Base-by-base conservation (phyloP, 139 green algal species). In the Edaphochlamys debaryana region DNA sequence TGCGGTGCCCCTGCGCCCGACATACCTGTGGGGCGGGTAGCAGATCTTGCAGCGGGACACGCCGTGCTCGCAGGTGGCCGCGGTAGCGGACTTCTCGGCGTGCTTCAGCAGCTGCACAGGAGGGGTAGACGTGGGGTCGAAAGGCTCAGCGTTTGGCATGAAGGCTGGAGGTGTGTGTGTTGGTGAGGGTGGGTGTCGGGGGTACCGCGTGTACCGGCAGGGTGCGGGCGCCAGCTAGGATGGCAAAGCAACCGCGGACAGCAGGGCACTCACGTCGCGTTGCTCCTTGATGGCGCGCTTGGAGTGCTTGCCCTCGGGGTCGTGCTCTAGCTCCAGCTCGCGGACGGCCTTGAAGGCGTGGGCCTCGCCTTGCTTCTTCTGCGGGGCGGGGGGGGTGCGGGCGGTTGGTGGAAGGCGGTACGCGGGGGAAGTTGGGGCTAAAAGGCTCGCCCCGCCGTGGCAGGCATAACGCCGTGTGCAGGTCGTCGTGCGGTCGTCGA, bases 201-300 rank as follows among this genome's bases (percentile, higher is more conserved):
- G n/a, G n/a, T n/a, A n/a, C n/a, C n/a, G n/a, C n/a, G n/a, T n/a
- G n/a, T n/a, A n/a, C n/a, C n/a, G n/a, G n/a, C n/a, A n/a, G n/a
- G n/a, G n/a, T n/a, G n/a, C n/a, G n/a, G n/a, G n/a, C n/a, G n/a
- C n/a, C n/a, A n/a, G n/a, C n/a, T n/a, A 58, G 23, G 20, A 11
- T 23, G n/a, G 8, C 15, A 50, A 20, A 8, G 11, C 22, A 72
- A 48, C 8, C 34, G 13, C 19, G 22, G 15, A 72, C 38, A 11
- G 17, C 58, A 11, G 17, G 52, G 36, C 1, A 25, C n/a, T n/a
- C n/a, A 79, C 67, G 52, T 79, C 67, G 19, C 67, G 79, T 67
- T 78, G 64, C 64, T 83, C 78, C 78, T 84, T 84, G 66, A 84
- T 56, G 19, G 78, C 64, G 40, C 78, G 64, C 78, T 84, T 84